Conservation (phyloP, 2,329 filamentous ascomycete species). For the Sporothrix protearum region DNA sequence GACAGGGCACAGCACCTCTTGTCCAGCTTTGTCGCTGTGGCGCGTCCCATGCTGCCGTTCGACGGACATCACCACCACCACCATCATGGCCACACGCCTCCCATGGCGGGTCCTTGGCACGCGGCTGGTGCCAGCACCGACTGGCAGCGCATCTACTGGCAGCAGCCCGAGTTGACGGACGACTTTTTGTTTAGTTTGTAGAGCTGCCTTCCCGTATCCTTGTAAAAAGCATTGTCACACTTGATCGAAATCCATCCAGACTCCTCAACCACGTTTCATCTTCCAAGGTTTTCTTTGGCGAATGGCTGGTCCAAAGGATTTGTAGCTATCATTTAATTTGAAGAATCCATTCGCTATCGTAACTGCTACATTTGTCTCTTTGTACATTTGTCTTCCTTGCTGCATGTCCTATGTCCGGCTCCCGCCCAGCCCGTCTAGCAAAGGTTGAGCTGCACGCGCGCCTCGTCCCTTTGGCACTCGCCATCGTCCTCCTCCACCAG, state of each 20-base stretch:
- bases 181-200: conserved; percentile 28
- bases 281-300: too few species aligned
- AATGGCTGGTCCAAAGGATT: too few species aligned
- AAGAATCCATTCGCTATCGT: neutral
- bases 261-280: too few species aligned
- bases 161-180: conserved; percentile 15
- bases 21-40: neutral
- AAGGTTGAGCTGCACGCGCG: conserved; percentile 1
- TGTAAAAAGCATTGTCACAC: neutral
- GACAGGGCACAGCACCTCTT: neutral
- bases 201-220: neutral
- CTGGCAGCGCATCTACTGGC: conserved; percentile 22
- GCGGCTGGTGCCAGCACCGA: neutral
- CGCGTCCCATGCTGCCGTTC: neutral
- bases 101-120: neutral
- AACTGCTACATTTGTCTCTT: neutral
- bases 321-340: neutral
- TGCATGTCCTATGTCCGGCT: too few species aligned
- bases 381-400: neutral
- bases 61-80: neutral
- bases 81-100: neutral
- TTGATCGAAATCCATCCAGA: too few species aligned
- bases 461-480: neutral
- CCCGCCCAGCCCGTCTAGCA: neutral
- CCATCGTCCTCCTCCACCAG: conserved; percentile 14